Conservation (phyloP, 2,329 filamentous ascomycete genomes). For the Samsoniella hepiali region DNA sequence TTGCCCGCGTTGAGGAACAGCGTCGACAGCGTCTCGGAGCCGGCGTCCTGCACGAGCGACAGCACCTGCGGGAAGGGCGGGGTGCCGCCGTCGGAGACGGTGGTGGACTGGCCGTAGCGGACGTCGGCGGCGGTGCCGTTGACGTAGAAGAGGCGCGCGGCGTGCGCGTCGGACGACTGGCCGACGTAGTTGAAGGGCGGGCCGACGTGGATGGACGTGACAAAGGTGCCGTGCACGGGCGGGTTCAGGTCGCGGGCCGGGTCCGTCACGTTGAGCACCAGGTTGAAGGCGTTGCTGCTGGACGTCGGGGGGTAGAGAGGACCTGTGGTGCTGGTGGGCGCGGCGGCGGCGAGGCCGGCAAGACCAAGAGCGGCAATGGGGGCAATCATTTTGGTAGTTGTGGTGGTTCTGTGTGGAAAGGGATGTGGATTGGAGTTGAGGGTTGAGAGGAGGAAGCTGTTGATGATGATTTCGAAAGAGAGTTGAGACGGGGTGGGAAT, state of each 20-base stretch:
- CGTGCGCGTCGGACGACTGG: conserved; percentile 26
- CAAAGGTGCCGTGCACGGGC: conserved; percentile 38
- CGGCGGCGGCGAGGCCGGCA: conserved; percentile 24
- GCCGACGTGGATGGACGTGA: conserved; percentile 43
- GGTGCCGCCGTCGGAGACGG: conserved; percentile 41
- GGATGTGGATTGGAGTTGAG: neutral
- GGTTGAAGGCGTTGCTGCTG: conserved; percentile 36
- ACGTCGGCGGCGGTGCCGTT: conserved; percentile 44
- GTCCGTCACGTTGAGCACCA: conserved; percentile 45
- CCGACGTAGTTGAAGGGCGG: conserved; percentile 40
- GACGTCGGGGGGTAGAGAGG: conserved; percentile 20
- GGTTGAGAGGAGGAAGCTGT: neutral
- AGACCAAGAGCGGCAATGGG: conserved; percentile 8
- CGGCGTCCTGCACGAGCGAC: conserved; percentile 27
- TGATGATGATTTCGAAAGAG: neutral
- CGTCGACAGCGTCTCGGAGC: conserved; percentile 32
- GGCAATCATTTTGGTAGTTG: conserved; percentile 5
- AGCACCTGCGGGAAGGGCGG: conserved; percentile 39
- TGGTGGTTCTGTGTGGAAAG: neutral
- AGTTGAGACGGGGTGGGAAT: neutral
- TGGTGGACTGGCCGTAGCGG: conserved; percentile 29
- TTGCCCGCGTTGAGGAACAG: conserved; percentile 32
- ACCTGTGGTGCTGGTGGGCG: conserved; percentile 15
- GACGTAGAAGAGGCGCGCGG: conserved; percentile 43
- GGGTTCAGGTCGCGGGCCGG: conserved; percentile 37